Base-by-base conservation (phyloP, 495 filamentous ascomycete species). In the Neurospora africana region DNA sequence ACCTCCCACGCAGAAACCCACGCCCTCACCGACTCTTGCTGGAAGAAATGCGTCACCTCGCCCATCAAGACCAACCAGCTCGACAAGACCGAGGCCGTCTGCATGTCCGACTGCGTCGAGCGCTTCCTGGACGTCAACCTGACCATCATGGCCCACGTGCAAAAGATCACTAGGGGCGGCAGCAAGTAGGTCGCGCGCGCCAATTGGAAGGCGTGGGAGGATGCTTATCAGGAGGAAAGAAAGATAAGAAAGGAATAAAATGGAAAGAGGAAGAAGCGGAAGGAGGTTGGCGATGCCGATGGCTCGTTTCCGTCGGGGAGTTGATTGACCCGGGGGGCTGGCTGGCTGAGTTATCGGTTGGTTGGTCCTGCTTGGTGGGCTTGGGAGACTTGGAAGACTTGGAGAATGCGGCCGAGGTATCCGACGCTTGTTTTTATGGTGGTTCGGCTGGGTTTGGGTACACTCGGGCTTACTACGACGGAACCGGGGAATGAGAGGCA, bases 61-160 rank as follows among this genome's bases (percentile, higher is more conserved):
- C 19, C 44, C 69, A 89, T 95, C 76, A 86, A 88, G 61, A 85
- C 83, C 58, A 87, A 87, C 36, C 84, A 86, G 74, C 84, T 98
- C 70, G 93, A 96, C 73, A 86, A 84, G 75, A 82, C 72, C 71
- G 95, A 99, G 85, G 89, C 93, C 83, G 76, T 83, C 6, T 99
- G 95, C 81, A 84, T 95, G 76, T 84, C 90, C 80, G 97, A 97
- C 84, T 99, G 95, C 78, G 92, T 98, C 65, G 92, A 96, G 73
- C 87, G 95, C 68, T 99, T 94, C 83, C 86, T 98, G 85, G 95
- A 99, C 82, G 87, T 92, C 69, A 94, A 94, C 82, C 78, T 91
- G 68, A 81, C 90, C 23, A 91, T 97, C 17, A 78, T 98, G 82
- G 89, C 89, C 84, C 92, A 97, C 77, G 80, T 99, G 79, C 87